Conservation (phyloP, 176 grass and related monocot species). For the Zizania latifolia region DNA sequence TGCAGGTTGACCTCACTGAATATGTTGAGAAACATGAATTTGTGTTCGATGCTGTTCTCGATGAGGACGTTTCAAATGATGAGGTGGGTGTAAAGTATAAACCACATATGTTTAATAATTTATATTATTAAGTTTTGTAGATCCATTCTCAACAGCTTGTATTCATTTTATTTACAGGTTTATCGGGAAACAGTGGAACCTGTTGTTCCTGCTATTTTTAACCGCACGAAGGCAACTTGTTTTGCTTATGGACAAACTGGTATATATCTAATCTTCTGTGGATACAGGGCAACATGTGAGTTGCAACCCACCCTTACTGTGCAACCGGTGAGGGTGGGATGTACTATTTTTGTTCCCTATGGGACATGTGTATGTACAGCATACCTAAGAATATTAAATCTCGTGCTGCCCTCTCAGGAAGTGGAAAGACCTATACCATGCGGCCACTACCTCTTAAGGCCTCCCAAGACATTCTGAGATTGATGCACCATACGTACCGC, state of each 20-base stretch:
- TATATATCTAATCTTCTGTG: constrained; percentile 25
- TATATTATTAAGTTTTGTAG: constrained; percentile 10
- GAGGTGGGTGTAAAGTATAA: constrained; percentile 43
- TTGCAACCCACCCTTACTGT: background rate
- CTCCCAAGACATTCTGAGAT: constrained; percentile 92
- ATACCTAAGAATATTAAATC: constrained; percentile 17
- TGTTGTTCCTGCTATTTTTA: constrained; percentile 94
- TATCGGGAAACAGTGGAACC: constrained; percentile 95
- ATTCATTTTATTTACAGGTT: constrained; percentile 54
- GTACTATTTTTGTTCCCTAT: background rate
- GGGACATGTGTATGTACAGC: background rate
- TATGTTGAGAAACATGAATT: constrained; percentile 99
- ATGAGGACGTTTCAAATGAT: constrained; percentile 95
- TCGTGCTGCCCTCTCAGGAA: constrained; percentile 51
- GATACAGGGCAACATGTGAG: background rate
- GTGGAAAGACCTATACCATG: constrained; percentile 99
- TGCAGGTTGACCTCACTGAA: constrained; percentile 91
- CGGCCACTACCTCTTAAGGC: constrained; percentile 90
- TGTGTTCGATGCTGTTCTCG: constrained; percentile 97
- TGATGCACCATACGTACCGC: constrained; percentile 84
- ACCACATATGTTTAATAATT: background rate
- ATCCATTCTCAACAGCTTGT: background rate
- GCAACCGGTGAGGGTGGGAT: background rate
- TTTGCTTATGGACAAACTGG: constrained; percentile 99
- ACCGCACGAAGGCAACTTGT: constrained; percentile 94